Evolutionary conservation across 345 rosid genomes (phyloP).

Genomic region (Lepidium sativum): DNA sequence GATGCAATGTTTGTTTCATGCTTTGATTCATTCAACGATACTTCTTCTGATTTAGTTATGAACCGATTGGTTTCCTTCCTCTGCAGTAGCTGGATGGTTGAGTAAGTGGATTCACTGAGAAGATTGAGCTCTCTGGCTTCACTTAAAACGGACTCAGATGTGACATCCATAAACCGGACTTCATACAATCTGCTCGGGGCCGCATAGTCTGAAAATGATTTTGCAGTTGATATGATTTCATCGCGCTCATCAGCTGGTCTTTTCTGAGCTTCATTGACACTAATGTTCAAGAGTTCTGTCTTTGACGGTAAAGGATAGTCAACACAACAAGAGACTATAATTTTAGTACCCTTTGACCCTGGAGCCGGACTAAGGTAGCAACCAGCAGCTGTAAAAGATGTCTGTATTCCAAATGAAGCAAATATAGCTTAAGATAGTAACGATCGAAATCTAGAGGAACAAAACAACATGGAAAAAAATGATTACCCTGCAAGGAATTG

Average conservation of each 20-base stretch:
- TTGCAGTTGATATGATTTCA: slow-evolving; percentile 41
- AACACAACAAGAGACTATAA: slow-evolving; percentile 68
- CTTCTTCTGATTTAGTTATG: slow-evolving; percentile 36
- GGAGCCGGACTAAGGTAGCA: slow-evolving; percentile 91
- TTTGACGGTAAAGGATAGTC: slow-evolving; percentile 50
- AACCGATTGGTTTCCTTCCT: slow-evolving; percentile 56
- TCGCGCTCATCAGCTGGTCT: slow-evolving; percentile 25
- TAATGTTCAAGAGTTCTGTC: slow-evolving; percentile 29
- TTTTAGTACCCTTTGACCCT: slow-evolving; percentile 70
- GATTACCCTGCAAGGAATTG: slow-evolving; percentile 73
- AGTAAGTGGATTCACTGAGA: slow-evolving; percentile 55
- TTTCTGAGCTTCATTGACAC: slow-evolving; percentile 24
- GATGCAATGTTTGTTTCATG: slow-evolving; percentile 4
- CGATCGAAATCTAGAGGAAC: background rate
- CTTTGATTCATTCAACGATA: slow-evolving; percentile 16
- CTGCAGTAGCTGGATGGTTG: slow-evolving; percentile 38
- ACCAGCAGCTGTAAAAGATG: slow-evolving; percentile 85
- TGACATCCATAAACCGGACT: slow-evolving; percentile 37
- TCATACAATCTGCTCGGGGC: slow-evolving; percentile 31
- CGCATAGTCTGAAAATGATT: slow-evolving; percentile 24
- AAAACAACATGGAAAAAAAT: slow-evolving; percentile 4
- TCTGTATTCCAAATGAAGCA: slow-evolving; percentile 35
- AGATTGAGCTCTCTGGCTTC: slow-evolving; percentile 62
- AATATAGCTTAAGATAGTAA: background rate
- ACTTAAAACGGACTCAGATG: slow-evolving; percentile 44